phyloP scores from a whole-genome alignment of 2,329 filamentous ascomycete species.

The Fusarium keratoplasticum region DNA sequence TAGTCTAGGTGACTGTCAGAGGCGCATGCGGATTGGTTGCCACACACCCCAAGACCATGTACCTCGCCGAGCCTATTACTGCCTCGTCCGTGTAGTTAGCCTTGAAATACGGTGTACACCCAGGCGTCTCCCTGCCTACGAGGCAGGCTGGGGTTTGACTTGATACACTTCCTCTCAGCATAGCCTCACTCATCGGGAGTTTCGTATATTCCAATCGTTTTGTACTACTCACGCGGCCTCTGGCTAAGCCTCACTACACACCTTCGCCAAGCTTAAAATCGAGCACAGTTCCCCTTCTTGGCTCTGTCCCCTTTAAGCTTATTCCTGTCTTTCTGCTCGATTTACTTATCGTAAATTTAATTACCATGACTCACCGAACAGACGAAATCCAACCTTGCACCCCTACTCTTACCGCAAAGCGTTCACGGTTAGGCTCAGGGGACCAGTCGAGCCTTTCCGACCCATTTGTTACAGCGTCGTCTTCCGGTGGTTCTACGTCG shows the following conservation, averaged over 20 bases:
- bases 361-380: neutral
- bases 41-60: neutral
- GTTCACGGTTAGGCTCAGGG: neutral
- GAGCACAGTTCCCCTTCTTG: neutral
- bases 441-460: neutral
- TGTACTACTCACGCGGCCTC: neutral
- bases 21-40: neutral
- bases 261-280: neutral
- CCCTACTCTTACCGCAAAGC: neutral
- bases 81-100: neutral
- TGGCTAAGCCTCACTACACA: neutral
- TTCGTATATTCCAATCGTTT: neutral
- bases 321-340: neutral
- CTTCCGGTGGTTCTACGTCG: neutral
- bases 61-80: neutral
- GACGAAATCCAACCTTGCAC: neutral
- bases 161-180: neutral
- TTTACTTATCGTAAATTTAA: neutral
- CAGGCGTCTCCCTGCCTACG: neutral
- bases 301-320: neutral
- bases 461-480: neutral
- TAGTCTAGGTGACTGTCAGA: neutral
- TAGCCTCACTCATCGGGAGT: neutral
- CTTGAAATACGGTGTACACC: neutral
- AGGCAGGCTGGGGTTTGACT: neutral